A percentile compares a stretch with the other conserved stretches of the same genome.
These are phyloP conservation scores for Cercospora janseana DNA, from an alignment of 2,329 filamentous ascomycete genomes.

Conservation along the genomic window DNA sequence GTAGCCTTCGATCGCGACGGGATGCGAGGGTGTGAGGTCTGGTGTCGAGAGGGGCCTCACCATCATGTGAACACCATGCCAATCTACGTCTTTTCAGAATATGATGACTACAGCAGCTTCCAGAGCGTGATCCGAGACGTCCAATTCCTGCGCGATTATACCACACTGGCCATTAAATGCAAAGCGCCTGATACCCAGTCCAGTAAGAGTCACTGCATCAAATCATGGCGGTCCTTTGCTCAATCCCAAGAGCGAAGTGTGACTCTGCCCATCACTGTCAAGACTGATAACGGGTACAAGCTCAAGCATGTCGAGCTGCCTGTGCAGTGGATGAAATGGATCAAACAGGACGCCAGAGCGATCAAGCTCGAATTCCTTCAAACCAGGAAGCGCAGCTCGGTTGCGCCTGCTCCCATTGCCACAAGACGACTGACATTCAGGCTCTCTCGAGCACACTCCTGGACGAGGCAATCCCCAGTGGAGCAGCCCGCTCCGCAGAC, in stretches of 20 bases:
- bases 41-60: neutral
- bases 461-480: neutral
- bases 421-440: neutral
- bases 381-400: neutral
- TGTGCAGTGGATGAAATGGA: neutral
- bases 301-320: neutral
- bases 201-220: neutral
- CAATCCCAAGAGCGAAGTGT: neutral
- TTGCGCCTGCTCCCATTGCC: neutral
- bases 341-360: neutral
- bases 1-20: neutral
- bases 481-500: neutral
- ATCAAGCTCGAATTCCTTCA: neutral
- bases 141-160: neutral
- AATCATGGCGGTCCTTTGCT: conserved; percentile 1
- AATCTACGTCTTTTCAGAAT: neutral
- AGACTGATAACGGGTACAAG: neutral
- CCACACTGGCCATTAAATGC: neutral
- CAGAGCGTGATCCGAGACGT: neutral
- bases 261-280: neutral
- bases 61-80: neutral
- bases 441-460: neutral
- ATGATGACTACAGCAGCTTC: neutral
- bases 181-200: neutral
- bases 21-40: neutral